Evolutionary conservation across 805 yeast genomes (phyloP).

Genomic region (Citeromyces matritensis): DNA sequence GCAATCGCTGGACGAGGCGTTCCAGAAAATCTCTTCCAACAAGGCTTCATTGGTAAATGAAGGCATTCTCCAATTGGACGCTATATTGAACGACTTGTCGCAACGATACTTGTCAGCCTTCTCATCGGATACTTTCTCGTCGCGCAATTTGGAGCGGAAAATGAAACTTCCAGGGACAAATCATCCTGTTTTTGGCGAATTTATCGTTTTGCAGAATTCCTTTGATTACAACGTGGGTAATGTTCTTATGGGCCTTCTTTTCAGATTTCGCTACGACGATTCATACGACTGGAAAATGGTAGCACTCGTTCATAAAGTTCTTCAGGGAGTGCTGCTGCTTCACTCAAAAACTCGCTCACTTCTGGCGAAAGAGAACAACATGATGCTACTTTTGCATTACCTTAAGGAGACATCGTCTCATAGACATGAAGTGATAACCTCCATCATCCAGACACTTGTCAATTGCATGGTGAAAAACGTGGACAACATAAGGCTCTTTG

Average conservation of each 20-base stretch:
- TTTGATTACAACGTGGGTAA: conserved; percentile 35
- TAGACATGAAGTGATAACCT: conserved; percentile 13
- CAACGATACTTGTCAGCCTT: too few species aligned
- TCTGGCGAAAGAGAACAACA: conserved; percentile 25
- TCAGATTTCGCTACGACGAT: conserved; percentile 3
- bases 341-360: conserved; percentile 40
- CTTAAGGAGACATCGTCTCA: conserved; percentile 7
- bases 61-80: conserved; percentile 9
- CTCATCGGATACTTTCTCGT: not conserved
- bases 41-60: conserved; percentile 7
- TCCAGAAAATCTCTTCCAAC: conserved; percentile 5
- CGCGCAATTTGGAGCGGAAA: conserved; percentile 2
- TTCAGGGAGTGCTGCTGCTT: conserved; percentile 46
- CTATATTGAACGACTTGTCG: conserved; percentile 7
- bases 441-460: conserved; percentile 37
- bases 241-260: conserved; percentile 15
- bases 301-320: conserved; percentile 16
- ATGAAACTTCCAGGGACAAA: conserved; percentile 13
- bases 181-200: conserved; percentile 18
- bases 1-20: conserved; percentile 7
- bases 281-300: conserved; percentile 5
- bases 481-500: conserved; percentile 43
- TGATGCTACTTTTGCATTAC: conserved; percentile 16
- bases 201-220: conserved; percentile 31
- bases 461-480: conserved; percentile 43